Evolutionary conservation across 2,329 filamentous ascomycete species (phyloP).

Genomic region (Nigrograna mackinnonii): DNA sequence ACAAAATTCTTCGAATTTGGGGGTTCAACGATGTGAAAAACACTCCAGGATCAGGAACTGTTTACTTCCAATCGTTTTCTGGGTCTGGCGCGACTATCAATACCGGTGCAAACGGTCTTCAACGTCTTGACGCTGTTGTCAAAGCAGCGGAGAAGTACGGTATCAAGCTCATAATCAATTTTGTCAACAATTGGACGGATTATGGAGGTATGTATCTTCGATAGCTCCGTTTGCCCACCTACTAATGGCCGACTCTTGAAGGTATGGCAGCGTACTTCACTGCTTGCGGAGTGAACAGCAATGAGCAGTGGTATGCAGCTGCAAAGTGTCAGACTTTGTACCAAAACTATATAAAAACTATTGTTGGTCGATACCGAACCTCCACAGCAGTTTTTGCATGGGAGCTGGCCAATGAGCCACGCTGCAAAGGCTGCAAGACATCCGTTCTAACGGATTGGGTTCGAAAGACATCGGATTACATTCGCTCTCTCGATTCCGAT

Average conservation of each 20-base stretch:
- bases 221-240: not conserved
- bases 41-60: constrained; percentile 44
- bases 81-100: constrained; percentile 60
- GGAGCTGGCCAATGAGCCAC: constrained; percentile 70
- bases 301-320: constrained; percentile 62
- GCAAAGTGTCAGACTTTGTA: constrained; percentile 55
- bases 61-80: constrained; percentile 61
- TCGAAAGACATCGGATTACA: constrained; percentile 58
- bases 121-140: constrained; percentile 68
- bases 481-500: constrained; percentile 63
- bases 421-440: constrained; percentile 63
- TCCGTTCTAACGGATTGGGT: constrained; percentile 65
- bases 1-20: constrained; percentile 64
- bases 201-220: not conserved
- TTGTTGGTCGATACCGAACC: constrained; percentile 63
- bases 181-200: constrained; percentile 68
- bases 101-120: constrained; percentile 63
- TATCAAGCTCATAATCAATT: constrained; percentile 67
- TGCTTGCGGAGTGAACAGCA: constrained; percentile 55
- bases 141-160: constrained; percentile 60
- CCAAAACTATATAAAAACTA: constrained; percentile 62
- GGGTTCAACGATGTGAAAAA: constrained; percentile 64
- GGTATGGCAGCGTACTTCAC: constrained; percentile 63
- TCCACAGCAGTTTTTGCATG: constrained; percentile 67
- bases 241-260: constrained; percentile 50